Base-by-base conservation (phyloP, 805 yeast species). In the Yarrowia yakushimensis region DNA sequence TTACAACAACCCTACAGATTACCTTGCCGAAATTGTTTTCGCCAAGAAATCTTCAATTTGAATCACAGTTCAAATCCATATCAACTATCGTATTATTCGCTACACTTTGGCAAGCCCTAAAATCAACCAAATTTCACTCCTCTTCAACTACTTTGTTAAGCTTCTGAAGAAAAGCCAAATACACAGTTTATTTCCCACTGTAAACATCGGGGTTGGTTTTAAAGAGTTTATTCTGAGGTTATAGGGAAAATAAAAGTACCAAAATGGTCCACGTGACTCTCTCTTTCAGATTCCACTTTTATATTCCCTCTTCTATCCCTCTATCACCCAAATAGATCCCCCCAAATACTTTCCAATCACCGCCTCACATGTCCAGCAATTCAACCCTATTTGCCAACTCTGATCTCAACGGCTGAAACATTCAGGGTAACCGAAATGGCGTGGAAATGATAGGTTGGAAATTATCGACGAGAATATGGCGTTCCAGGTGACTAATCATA, bases 341-440 rank as follows among this genome's bases (percentile, higher is more conserved):
- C 13, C 22, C 9, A n/a, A 25, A 13, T 8, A 15, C 45, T 15
- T 30, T 18, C 52, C 52, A 45, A 45, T 45, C 52, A 45, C 12
- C 25, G 13, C 12, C 36, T 28, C 52, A 45, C 52, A 45, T 45
- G 36, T 12, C 36, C 12, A 45, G 52, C 52, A 45, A 45, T 18
- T 12, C 23, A 45, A 45, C 52, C 20, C 52, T 45, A 45, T 45
- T 45, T 30, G 52, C 36, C 52, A 30, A 45, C 52, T 45, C 52
- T 10, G 52, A 45, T 45, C 52, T 28, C 36, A 28, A 30, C 34
- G 50, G 50, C 50, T 45, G 52, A 45, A 45, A 28, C 52, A 6
- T 39, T 42, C 48, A 18, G 25, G 18, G 36, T 45, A 45, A 42
- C 15, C 50, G 12, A 13, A 30, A 20, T 28, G 18, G 17, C 23